Percentiles rank a stretch among this genome's conserved stretches.
These are phyloP conservation scores for Kwoniella europaea DNA, from an alignment of 768 basidiomycete species.

Conservation along the genomic window DNA sequence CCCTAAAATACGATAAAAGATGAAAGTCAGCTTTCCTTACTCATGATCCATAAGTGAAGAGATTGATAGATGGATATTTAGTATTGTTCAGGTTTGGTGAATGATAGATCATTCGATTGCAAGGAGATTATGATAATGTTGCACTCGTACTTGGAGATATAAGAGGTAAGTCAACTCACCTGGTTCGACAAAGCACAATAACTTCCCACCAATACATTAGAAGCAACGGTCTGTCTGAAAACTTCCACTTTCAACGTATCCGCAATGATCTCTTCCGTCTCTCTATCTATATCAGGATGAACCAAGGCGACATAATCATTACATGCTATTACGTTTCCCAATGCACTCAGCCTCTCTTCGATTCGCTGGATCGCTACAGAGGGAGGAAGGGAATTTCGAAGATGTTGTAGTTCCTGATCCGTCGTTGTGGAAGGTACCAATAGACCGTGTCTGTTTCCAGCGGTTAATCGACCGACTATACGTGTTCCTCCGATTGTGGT, in stretches of 20 bases:
- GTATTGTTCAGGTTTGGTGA: not conserved
- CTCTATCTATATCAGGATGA: conserved; percentile 95
- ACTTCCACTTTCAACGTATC: conserved; percentile 99
- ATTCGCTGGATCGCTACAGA: conserved; percentile 92
- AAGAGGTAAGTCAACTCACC: conserved; percentile 39
- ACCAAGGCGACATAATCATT: conserved; percentile 99
- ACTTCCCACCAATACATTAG: conserved; percentile 94
- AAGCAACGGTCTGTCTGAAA: conserved; percentile 94
- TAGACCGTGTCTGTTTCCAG: conserved; percentile 95
- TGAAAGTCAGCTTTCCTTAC: not conserved
- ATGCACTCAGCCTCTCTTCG: conserved; percentile 93
- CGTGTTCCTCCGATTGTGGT: conserved; percentile 93
- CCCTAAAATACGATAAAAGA: conserved; percentile 60
- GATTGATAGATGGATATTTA: not conserved
- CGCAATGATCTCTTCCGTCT: conserved; percentile 99
- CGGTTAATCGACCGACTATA: conserved; percentile 89
- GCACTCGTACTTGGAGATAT: no score
- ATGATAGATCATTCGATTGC: not conserved
- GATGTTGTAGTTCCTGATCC: conserved; percentile 96
- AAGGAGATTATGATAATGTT: not conserved
- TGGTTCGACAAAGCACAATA: conserved; percentile 96
- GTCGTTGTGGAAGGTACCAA: conserved; percentile 94
- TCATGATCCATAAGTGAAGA: not conserved
- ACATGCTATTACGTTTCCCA: conserved; percentile 97
- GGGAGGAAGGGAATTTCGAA: conserved; percentile 93